Percentiles rank a stretch among this genome's conserved stretches.
phyloP scores from a whole-genome alignment of 1,139 yeast species.

The Geotrichum fermentans region DNA sequence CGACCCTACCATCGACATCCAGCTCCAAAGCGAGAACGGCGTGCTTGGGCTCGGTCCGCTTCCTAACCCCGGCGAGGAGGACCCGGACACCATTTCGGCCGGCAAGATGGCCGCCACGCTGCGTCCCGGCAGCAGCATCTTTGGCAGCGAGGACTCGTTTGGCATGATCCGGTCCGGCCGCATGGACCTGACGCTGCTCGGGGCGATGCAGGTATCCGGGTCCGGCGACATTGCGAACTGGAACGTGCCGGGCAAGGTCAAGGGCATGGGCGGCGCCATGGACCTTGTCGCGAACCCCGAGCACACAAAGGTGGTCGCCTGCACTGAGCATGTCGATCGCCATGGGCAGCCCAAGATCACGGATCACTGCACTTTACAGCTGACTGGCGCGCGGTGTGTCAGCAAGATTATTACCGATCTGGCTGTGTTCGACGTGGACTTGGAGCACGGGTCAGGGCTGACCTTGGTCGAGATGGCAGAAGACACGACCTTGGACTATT shows the following conservation, averaged over 20 bases:
- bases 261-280: slow-evolving; percentile 52
- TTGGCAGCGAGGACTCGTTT: slow-evolving; percentile 47
- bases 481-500: slow-evolving; percentile 40
- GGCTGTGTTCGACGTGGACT: slow-evolving; percentile 45
- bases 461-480: slow-evolving; percentile 40
- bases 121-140: slow-evolving; percentile 42
- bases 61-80: slow-evolving; percentile 42
- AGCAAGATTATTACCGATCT: slow-evolving; percentile 44
- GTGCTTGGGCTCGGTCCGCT: slow-evolving; percentile 45
- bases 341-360: slow-evolving; percentile 44
- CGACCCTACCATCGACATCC: slow-evolving; percentile 37
- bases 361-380: slow-evolving; percentile 42
- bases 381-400: slow-evolving; percentile 45
- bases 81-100: slow-evolving; percentile 45
- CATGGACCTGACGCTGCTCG: slow-evolving; percentile 42
- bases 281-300: slow-evolving; percentile 46
- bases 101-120: slow-evolving; percentile 47
- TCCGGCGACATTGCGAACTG: slow-evolving; percentile 47
- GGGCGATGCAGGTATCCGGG: slow-evolving; percentile 45
- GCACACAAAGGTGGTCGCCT: slow-evolving; percentile 42
- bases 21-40: slow-evolving; percentile 46
- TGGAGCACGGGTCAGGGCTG: slow-evolving; percentile 33
- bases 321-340: slow-evolving; percentile 45
- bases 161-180: slow-evolving; percentile 46
- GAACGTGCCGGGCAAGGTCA: slow-evolving; percentile 46